phyloP scores from a whole-genome alignment of 2,329 filamentous ascomycete species.

The Whalleya microplaca region DNA sequence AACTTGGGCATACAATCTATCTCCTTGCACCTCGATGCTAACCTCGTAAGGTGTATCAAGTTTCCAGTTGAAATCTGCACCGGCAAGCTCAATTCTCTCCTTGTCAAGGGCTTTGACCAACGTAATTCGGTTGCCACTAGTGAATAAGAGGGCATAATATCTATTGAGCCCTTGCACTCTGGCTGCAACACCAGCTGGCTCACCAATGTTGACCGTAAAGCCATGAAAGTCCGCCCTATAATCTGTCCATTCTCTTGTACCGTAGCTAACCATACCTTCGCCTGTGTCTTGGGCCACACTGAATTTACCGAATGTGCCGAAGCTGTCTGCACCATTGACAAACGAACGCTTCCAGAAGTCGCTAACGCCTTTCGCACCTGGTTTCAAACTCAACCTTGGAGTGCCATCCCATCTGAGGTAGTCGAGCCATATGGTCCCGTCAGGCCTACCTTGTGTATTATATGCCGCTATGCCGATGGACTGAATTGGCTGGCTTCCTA shows the following conservation, averaged over 20 bases:
- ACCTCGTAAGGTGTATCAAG: constrained; percentile 26
- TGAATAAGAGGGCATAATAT: constrained; percentile 36
- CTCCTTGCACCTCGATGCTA: constrained; percentile 5
- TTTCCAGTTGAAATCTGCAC: constrained; percentile 22
- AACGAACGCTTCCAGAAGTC: constrained; percentile 36
- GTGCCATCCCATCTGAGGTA: constrained; percentile 27
- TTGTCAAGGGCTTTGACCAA: constrained; percentile 31
- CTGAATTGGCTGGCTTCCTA: constrained; percentile 33
- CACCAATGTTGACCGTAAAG: constrained; percentile 33
- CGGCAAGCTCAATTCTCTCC: constrained; percentile 17
- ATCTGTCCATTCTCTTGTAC: constrained; percentile 39
- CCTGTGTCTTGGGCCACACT: constrained; percentile 34
- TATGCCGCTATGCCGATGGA: constrained; percentile 28
- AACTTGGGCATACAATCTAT: constrained; percentile 1
- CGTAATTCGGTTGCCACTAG: constrained; percentile 11
- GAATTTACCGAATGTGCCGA: constrained; percentile 27
- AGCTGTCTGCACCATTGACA: constrained; percentile 31
- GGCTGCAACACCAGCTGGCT: constrained; percentile 30
- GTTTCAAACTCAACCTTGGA: constrained; percentile 14
- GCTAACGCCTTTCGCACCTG: constrained; percentile 5
- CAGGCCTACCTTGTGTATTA: neutral
- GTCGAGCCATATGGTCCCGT: constrained; percentile 27
- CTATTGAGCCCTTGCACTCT: constrained; percentile 37
- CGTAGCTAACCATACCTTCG: constrained; percentile 38
- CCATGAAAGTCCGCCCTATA: constrained; percentile 28